Base-by-base conservation (phyloP, 192 early-diverging fungal genomes). In the Entrophospora sp. region DNA sequence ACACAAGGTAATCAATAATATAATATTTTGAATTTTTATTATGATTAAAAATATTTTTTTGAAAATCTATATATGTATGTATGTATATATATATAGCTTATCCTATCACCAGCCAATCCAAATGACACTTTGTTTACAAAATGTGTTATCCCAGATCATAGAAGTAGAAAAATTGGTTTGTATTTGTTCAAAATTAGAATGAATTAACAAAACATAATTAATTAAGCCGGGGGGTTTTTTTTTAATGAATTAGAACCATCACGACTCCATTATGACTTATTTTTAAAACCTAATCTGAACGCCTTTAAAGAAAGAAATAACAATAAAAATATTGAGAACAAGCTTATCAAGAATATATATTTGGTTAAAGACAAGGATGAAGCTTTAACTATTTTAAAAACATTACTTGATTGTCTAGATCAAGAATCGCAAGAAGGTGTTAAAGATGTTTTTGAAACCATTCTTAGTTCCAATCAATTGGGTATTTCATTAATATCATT, bases 101-200 rank as follows among this genome's bases (percentile, higher is more conserved):
- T 20, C 1, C 25, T 63, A 46, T 46, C 43, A 18, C 24, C 24
- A 36, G 18, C 55, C 13, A 20, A 57, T 57, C n/a, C n/a, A 57
- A 34, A 18, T 5, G 44, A 45, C 45, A 10, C 43, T 25, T 30
- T 68, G 2, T 24, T 58, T 25, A 60, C 36, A 9, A 30, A 36
- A 14, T 35, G 28, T n/a, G 24, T 61, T 45, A 35, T 68, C 0
- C 66, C 57, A 36, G 61, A 45, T 10, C 58, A 61, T 35, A 66
- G 36, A 43, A 68, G 66, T 36, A 44, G 66, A 24, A 68, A 68
- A 24, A 56, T 61, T 56, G 57, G 66, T 68, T 18, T 34, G 40
- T 9, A 42, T 22, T 14, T 6, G 2, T 57, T 9, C 0, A 20
- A n/a, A 36, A 18, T 0, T 14, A 59, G 9, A n/a, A 12, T 22